Evolutionary conservation across 805 yeast species (phyloP), one percentile per base, ranked within the genome.

Genomic region (Saturnispora galanensis): DNA sequence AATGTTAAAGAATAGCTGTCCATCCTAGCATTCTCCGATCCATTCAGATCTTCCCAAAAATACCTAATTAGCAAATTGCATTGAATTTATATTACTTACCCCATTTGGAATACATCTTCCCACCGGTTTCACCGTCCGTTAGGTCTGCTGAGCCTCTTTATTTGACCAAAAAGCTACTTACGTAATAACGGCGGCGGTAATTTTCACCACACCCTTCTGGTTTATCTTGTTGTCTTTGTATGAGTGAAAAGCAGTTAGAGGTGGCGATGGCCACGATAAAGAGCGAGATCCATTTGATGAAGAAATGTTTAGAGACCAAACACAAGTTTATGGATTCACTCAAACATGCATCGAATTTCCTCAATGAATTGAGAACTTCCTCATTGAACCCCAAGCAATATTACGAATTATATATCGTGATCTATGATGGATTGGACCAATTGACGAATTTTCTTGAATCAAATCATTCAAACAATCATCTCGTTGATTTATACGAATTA

Each of bases 401-500:
- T 70, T 93, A 93, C 61, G 97, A 89, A 62, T 66, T 93, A 37
- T 93, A 90, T 65, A 82, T 84, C 50, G 69, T 82, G 39, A 81
- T 84, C 2, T 89, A 80, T 56, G 97, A 93, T 63, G 82, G 94
- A 0, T 66, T 93, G 58, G 81, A 82, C 32, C 64, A 73, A 35
- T 68, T 93, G 32, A 74, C 88, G 1, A 65, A 68, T 6, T 84
- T 79, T 55, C 65, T 93, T 49, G 70, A 73, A 44, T 84, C 77
- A 28, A 74, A 74, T 46, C 89, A 86, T 56, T 78, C 81, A 10
- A 71, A 73, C 44, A 78, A 78, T 54, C 86, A 83, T 57, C 65
- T 93, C 44, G 85, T 95, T 0, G 97, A 93, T 59, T 70, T 93
- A 43, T 93, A 93, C 59, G 97, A 90, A 56, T 70, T 89, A 59